Evolutionary conservation across 1,284 basidiomycete species (phyloP).

Genomic region (Malassezia brasiliensis): DNA sequence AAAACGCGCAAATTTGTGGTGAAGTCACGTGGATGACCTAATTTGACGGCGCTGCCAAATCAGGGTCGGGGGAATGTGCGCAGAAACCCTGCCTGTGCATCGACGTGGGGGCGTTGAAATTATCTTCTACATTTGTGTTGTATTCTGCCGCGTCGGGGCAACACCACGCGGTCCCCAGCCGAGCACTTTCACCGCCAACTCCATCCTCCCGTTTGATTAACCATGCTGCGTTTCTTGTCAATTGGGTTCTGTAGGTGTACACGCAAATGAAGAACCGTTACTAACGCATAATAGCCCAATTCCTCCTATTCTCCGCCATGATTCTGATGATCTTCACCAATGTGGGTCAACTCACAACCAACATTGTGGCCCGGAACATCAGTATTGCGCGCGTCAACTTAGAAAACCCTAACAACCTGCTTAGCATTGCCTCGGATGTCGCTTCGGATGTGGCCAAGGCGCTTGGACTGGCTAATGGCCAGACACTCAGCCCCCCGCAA

Average conservation of each 20-base stretch:
- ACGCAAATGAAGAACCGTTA: background rate
- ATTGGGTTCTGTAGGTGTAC: conserved; percentile 10
- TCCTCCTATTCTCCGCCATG: conserved; percentile 41
- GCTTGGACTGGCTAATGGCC: background rate
- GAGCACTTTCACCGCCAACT: background rate
- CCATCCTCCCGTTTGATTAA: background rate
- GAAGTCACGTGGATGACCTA: too few relatives aligned
- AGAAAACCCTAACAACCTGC: background rate
- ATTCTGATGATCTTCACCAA: conserved; percentile 38
- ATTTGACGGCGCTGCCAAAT: too few relatives aligned
- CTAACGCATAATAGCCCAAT: conserved; percentile 22
- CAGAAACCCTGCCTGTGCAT: too few relatives aligned
- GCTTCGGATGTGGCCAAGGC: background rate
- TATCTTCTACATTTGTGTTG: background rate
- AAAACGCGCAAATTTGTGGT: too few relatives aligned
- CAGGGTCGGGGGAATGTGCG: too few relatives aligned
- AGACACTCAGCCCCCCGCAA: background rate
- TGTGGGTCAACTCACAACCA: conserved; percentile 39
- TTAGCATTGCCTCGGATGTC: background rate
- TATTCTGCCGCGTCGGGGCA: background rate
- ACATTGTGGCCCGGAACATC: conserved; percentile 44
- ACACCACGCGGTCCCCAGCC: background rate
- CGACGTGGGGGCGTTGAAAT: background rate
- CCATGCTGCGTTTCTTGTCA: conserved; percentile 13
- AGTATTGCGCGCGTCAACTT: conserved; percentile 5